phyloP scores from a whole-genome alignment of 2,329 filamentous ascomycete genomes.

The Colletotrichum nymphaeae region DNA sequence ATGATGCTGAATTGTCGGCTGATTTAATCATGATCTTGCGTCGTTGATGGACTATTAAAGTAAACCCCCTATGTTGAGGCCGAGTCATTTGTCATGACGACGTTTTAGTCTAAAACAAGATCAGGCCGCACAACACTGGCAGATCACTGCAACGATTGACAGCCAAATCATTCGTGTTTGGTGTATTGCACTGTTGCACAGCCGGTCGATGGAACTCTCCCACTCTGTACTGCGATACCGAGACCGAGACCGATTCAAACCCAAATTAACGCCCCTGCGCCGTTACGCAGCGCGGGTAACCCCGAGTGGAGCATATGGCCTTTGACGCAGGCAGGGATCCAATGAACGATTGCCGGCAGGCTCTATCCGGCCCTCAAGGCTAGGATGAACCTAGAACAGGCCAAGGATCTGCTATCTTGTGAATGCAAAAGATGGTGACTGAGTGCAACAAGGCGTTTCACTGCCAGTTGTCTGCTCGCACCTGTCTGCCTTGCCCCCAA shows the following conservation, averaged over 20 bases:
- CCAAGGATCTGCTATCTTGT: neutral
- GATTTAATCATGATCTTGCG: neutral
- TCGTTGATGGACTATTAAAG: conserved; percentile 7
- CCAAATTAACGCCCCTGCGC: neutral
- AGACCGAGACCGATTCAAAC: conserved; percentile 25
- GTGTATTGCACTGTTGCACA: conserved; percentile 1
- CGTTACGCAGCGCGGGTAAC: conserved; percentile 14
- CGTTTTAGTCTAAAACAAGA: conserved; percentile 18
- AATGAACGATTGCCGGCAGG: neutral
- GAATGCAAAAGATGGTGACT: neutral
- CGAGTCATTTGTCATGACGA: conserved; percentile 22
- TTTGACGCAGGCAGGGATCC: neutral
- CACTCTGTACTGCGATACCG: conserved; percentile 10
- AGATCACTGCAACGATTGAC: conserved; percentile 5
- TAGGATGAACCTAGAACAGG: neutral
- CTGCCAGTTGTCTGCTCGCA: neutral
- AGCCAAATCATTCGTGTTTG: neutral
- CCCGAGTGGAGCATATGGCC: conserved; percentile 11
- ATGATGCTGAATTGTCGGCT: neutral
- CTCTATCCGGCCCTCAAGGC: conserved; percentile 1
- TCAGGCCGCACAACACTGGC: neutral
- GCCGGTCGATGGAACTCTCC: conserved; percentile 12
- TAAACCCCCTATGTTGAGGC: neutral
- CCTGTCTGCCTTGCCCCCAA: conserved; percentile 20
- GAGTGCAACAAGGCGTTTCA: conserved; percentile 16